These are phyloP conservation scores for Gillenia trifoliata DNA, from an alignment of 306 rosid species.

Conservation along the genomic window DNA sequence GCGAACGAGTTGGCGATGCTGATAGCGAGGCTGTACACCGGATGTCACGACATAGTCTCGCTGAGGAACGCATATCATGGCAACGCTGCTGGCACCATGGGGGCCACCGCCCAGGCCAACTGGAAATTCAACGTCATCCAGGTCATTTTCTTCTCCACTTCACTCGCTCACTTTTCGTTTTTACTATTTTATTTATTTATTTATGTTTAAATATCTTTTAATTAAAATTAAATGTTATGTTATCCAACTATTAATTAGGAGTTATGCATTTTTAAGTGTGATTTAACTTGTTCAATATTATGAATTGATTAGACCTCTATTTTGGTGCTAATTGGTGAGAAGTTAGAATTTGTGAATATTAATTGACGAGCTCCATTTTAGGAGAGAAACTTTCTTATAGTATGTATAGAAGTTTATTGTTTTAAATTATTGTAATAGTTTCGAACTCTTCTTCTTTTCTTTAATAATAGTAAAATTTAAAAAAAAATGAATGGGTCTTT, in stretches of 20 bases:
- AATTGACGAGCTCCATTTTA: neutral
- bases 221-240: too few species aligned
- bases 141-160: slow-evolving; percentile 25
- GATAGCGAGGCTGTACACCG: slow-evolving; percentile 72
- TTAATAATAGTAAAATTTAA: too few species aligned
- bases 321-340: neutral
- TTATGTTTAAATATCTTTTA: too few species aligned
- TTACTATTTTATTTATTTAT: too few species aligned
- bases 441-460: too few species aligned
- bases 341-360: neutral
- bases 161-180: neutral
- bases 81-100: slow-evolving; percentile 87
- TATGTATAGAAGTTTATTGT: too few species aligned
- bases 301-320: neutral
- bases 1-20: slow-evolving; percentile 88
- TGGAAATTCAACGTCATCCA: slow-evolving; percentile 84
- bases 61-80: slow-evolving; percentile 90
- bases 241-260: neutral
- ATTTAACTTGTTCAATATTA: neutral
- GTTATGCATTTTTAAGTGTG: neutral
- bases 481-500: too few species aligned
- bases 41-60: slow-evolving; percentile 80
- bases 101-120: slow-evolving; percentile 79
- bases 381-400: too few species aligned
- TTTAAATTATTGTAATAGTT: too few species aligned